A percentile compares a stretch with the other conserved stretches of the same genome.
phyloP scores from a whole-genome alignment of 208 protist species.

The Naegleria lovaniensis region DNA sequence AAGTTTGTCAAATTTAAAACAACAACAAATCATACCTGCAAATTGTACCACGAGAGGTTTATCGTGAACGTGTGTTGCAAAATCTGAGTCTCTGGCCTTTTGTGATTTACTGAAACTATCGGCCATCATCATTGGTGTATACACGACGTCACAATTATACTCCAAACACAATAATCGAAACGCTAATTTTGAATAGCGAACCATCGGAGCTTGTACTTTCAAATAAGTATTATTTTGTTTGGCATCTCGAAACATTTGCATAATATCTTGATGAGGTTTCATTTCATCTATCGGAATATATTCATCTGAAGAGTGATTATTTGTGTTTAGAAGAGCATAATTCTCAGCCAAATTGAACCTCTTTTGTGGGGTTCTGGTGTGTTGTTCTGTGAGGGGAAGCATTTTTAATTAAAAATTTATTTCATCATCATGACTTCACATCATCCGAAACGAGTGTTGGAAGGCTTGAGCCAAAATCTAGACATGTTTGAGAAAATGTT shows the following conservation, averaged over 20 bases:
- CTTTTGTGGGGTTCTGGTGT: too few relatives aligned
- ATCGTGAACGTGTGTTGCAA: conserved; percentile 60
- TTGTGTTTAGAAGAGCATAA: too few relatives aligned
- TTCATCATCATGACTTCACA: too few relatives aligned
- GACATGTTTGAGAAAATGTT: not conserved
- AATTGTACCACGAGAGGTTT: conserved; percentile 70
- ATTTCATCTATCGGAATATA: not conserved
- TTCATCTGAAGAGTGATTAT: too few relatives aligned
- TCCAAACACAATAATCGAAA: conserved; percentile 11
- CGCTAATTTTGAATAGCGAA: not conserved
- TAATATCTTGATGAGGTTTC: not conserved
- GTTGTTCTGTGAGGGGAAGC: too few relatives aligned
- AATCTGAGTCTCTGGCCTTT: conserved; percentile 66
- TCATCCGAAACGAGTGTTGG: too few relatives aligned
- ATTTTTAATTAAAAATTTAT: too few relatives aligned
- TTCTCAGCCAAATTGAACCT: too few relatives aligned
- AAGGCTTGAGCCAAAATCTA: not conserved
- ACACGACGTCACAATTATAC: not conserved
- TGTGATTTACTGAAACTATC: not conserved
- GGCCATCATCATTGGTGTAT: conserved; percentile 22
- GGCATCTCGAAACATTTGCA: not conserved
- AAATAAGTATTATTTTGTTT: not conserved
- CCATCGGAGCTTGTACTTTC: conserved; percentile 16
- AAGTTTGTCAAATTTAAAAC: too few relatives aligned
- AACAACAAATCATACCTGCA: conserved; percentile 31